Evolutionary conservation across 768 basidiomycete genomes (phyloP), one percentile per base, ranked within the genome.

Genomic region (Astraeus odoratus): DNA sequence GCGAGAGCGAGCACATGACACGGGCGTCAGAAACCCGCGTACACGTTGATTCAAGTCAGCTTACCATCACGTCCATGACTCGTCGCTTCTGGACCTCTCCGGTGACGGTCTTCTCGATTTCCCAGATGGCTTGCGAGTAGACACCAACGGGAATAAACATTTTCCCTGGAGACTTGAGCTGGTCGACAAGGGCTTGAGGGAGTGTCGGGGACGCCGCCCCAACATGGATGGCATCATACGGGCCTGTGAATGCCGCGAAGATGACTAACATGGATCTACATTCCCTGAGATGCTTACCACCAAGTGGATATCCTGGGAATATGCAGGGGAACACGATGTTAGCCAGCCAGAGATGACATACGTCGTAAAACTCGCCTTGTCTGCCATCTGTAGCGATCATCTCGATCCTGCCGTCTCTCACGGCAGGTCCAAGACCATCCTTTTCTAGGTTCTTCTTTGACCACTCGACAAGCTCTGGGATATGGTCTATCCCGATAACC

Each of bases 81-180:
- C 75, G 66, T 47, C 69, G 76, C 64, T 76, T 62, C 1, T 73
- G 78, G 1, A 96, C 74, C 4, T 70, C 70, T 0, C 93, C 94
- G 0, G 80, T 48, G 26, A 48, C 69, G 46, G 84, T 81, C 59
- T 95, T 96, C 57, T 94, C 89, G 12, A 95, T 68, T 50, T 87
- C 80, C 55, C 79, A 70, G 43, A 96, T 79, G 54, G 77, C 65
- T 48, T 86, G 81, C 12, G 52, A 52, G 12, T 63, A 55, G 1
- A 68, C 72, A 3, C 93, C 94, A 12, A 97, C 83, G 2, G 94
- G 94, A 42, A 97, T 89, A 67, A 97, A 94, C 85, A 97, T 91
- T 42, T 81, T 69, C 13, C 87, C 87, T 0, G 85, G 84, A 2
- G 63, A 59, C 22, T 81, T 81, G 3, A 92, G 78, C 56, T 95